Evolutionary conservation across 139 green algal species (phyloP).

Genomic region (Yamagishiella unicocca): DNA sequence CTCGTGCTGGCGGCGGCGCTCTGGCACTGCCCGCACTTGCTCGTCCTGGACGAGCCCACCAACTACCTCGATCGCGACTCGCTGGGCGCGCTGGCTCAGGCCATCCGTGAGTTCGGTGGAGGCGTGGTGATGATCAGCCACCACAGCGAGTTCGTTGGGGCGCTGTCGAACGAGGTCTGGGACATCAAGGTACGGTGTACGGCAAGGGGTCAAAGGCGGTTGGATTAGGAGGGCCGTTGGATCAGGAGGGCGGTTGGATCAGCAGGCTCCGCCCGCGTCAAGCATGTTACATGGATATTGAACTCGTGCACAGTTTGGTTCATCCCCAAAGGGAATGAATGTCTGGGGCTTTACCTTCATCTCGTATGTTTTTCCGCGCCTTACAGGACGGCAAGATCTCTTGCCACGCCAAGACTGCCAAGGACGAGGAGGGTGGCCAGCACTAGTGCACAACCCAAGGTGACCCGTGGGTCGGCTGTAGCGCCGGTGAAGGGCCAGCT

Average conservation of each 20-base stretch:
- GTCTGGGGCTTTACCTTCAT: too few species aligned
- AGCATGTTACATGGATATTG: too few species aligned
- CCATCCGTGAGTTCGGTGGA: constrained; percentile 78
- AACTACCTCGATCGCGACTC: constrained; percentile 92
- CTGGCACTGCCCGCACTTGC: constrained; percentile 89
- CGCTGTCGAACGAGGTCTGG: constrained; percentile 59
- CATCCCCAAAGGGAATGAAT: too few species aligned
- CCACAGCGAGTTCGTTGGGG: constrained; percentile 64
- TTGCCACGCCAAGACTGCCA: constrained; percentile 31
- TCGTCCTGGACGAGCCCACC: constrained; percentile 93
- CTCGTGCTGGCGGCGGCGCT: constrained; percentile 80
- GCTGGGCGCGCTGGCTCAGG: constrained; percentile 84
- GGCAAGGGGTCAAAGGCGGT: background rate
- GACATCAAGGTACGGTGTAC: constrained; percentile 32
- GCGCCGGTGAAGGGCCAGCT: too few species aligned
- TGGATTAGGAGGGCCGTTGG: too few species aligned
- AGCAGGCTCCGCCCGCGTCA: too few species aligned
- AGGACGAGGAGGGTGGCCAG: background rate
- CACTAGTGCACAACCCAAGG: background rate
- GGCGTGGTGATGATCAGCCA: constrained; percentile 65
- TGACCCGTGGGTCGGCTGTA: too few species aligned
- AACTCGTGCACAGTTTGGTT: too few species aligned
- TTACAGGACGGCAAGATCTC: constrained; percentile 38
- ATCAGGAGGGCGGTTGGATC: too few species aligned
- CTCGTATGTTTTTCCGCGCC: too few species aligned